A percentile compares a stretch with the other conserved stretches of the same genome.
phyloP scores from a whole-genome alignment of 371 early-diverging fungal species.

The Nematocida displodere region DNA sequence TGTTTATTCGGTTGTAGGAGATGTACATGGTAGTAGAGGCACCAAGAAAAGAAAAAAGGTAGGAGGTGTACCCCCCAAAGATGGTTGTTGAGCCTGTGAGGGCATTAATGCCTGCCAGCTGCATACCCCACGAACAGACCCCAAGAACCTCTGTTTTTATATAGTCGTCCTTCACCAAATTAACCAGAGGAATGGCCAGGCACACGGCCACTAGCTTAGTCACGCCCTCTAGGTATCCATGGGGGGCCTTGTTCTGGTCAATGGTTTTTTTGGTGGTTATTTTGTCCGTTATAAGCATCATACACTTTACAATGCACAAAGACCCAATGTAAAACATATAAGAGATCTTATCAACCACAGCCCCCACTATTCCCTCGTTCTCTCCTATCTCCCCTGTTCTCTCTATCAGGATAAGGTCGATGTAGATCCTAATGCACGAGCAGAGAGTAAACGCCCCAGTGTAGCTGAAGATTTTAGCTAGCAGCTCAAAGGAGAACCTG shows the following conservation, averaged over 20 bases:
- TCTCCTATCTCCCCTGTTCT: constrained; percentile 39
- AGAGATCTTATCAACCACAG: constrained; percentile 26
- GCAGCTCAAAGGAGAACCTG: neutral
- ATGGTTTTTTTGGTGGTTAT: neutral
- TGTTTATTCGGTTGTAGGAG: constrained; percentile 42
- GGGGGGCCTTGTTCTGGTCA: constrained; percentile 21
- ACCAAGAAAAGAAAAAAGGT: constrained; percentile 30
- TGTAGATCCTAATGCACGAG: constrained; percentile 55
- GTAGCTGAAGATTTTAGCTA: constrained; percentile 35
- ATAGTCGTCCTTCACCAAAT: neutral
- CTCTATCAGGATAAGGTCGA: constrained; percentile 59
- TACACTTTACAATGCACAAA: constrained; percentile 33
- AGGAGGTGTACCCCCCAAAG: constrained; percentile 32
- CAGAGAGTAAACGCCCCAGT: constrained; percentile 54
- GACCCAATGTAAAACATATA: constrained; percentile 51
- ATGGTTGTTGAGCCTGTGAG: constrained; percentile 19
- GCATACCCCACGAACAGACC: constrained; percentile 27
- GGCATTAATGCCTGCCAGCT: constrained; percentile 14
- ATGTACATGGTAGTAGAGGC: constrained; percentile 16
- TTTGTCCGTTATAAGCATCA: neutral
- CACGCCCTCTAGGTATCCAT: constrained; percentile 42
- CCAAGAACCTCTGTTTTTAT: constrained; percentile 12
- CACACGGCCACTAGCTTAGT: constrained; percentile 5
- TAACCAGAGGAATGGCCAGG: constrained; percentile 35
- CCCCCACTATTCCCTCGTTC: constrained; percentile 1